Evolutionary conservation across 192 early-diverging fungal genomes (phyloP).

Genomic region (Coemansia sp.): DNA sequence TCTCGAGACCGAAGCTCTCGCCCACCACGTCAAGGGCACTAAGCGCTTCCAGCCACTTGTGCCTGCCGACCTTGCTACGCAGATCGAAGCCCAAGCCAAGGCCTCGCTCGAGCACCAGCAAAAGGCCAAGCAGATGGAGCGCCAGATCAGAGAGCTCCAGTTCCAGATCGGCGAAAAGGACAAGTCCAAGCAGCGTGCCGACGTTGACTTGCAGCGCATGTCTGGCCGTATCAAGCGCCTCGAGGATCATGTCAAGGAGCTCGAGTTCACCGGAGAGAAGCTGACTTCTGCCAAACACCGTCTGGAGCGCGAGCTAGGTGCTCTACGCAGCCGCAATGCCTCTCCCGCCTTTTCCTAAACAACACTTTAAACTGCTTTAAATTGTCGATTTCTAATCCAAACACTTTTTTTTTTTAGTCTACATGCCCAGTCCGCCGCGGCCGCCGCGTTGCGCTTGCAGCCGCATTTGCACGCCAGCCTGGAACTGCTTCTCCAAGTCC

Average conservation of each 20-base stretch:
- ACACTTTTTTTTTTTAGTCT: not conserved
- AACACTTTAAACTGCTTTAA: not conserved
- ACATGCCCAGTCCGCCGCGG: constrained; percentile 49
- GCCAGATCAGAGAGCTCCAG: constrained; percentile 82
- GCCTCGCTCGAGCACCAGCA: constrained; percentile 50
- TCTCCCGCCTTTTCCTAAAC: constrained; percentile 29
- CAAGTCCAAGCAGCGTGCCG: constrained; percentile 74
- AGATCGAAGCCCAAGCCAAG: constrained; percentile 49
- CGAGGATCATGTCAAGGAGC: constrained; percentile 47
- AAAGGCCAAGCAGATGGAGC: constrained; percentile 60
- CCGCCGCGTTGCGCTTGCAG: constrained; percentile 30
- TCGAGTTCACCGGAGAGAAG: constrained; percentile 45
- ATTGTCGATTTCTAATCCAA: not conserved
- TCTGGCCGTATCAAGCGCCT: constrained; percentile 56
- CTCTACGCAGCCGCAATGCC: constrained; percentile 47
- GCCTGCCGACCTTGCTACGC: constrained; percentile 36
- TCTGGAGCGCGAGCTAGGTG: constrained; percentile 52
- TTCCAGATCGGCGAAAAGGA: constrained; percentile 83
- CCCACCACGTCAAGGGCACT: constrained; percentile 59
- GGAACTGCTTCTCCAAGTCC: constrained; percentile 54
- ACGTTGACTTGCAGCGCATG: constrained; percentile 69
- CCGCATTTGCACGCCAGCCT: constrained; percentile 33
- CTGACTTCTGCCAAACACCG: constrained; percentile 47
- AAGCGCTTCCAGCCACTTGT: constrained; percentile 55
- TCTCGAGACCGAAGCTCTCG: constrained; percentile 69